Percentiles rank a stretch among this genome's conserved stretches.
phyloP scores from a whole-genome alignment of 306 rosid species.

The Leucaena leucocephala region DNA sequence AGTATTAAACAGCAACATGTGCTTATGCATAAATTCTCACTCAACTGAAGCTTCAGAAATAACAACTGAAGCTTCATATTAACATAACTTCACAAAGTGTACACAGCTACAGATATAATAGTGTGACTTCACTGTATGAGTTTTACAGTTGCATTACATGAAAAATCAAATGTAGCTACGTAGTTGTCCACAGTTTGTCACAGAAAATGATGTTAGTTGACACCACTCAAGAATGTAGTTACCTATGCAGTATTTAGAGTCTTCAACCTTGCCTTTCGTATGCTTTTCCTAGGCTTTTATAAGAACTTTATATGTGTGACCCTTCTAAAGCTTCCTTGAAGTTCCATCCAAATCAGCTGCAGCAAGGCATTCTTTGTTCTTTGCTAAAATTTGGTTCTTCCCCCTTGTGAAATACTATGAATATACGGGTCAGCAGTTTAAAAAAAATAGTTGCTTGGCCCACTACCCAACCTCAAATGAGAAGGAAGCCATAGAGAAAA shows the following conservation, averaged over 20 bases:
- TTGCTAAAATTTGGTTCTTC: conserved; percentile 16
- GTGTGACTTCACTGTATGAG: not conserved
- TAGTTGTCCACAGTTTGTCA: not conserved
- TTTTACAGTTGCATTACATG: not conserved
- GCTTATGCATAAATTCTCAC: not conserved
- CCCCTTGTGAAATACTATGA: conserved; percentile 27
- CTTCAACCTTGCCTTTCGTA: not conserved
- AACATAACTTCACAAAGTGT: not conserved
- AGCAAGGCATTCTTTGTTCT: conserved; percentile 27
- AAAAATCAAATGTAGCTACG: not conserved
- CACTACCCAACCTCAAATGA: conserved; percentile 34
- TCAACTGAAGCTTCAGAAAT: too few relatives aligned
- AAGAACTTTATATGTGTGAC: conserved; percentile 26
- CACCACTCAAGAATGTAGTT: not conserved
- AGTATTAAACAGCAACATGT: not conserved
- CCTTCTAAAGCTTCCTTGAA: conserved; percentile 32
- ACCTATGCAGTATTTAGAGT: not conserved
- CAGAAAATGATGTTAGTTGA: not conserved
- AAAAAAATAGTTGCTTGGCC: conserved; percentile 41
- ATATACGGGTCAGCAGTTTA: conserved; percentile 43
- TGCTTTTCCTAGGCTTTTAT: conserved; percentile 17
- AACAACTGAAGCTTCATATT: not conserved
- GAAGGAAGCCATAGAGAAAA: conserved; percentile 31
- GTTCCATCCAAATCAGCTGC: conserved; percentile 22
- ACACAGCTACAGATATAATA: not conserved